Conservation (phyloP, 306 rosid species). For the Malus domestica region DNA sequence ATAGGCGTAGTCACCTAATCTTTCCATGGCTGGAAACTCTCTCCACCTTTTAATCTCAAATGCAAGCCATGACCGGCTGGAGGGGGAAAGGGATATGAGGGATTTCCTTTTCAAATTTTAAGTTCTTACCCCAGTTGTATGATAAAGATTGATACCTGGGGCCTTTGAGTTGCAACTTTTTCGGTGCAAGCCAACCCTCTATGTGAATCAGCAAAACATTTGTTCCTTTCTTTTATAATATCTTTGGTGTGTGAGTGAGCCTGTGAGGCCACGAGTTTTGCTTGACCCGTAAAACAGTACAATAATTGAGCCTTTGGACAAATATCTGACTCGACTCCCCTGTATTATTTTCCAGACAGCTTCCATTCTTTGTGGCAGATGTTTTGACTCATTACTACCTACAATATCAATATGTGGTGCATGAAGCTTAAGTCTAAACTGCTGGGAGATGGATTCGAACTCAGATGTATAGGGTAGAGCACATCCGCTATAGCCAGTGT, state of each 20-base stretch:
- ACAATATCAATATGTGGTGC: constrained; percentile 12
- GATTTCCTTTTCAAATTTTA: background rate
- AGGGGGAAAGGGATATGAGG: background rate
- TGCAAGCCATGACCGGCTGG: background rate
- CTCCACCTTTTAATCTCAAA: background rate
- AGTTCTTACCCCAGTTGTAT: background rate
- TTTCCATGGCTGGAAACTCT: background rate
- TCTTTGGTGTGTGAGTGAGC: constrained; percentile 1
- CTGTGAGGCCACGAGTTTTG: background rate
- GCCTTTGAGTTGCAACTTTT: background rate
- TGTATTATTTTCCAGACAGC: constrained; percentile 25
- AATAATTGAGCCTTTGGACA: constrained; percentile 27
- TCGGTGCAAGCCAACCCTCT: background rate
- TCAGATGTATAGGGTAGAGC: background rate
- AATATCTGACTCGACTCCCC: constrained; percentile 17
- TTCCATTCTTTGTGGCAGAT: constrained; percentile 28
- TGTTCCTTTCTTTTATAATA: constrained; percentile 1
- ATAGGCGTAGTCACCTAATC: background rate
- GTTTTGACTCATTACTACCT: constrained; percentile 34
- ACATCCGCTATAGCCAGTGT: background rate
- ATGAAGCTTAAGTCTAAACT: constrained; percentile 1
- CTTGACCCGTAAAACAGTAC: constrained; percentile 15
- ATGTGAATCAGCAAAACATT: constrained; percentile 5
- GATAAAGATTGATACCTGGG: background rate
- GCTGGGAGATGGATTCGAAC: background rate